phyloP scores from a whole-genome alignment of 306 rosid genomes.

The Hylodesmum podocarpum region DNA sequence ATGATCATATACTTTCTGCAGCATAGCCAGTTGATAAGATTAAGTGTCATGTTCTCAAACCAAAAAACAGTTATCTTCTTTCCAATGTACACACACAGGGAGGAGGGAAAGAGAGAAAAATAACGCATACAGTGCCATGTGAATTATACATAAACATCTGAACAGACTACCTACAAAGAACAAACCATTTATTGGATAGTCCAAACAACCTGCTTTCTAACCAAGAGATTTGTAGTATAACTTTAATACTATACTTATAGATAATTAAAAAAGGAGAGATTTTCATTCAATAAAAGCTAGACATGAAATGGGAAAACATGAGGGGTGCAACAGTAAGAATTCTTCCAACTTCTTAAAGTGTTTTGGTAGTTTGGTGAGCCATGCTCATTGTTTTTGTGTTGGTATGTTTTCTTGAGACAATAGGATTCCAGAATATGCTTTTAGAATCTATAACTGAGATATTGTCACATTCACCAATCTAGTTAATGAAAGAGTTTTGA shows the following conservation, averaged over 20 bases:
- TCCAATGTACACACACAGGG: not conserved
- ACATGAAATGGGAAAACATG: not conserved
- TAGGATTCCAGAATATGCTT: not conserved
- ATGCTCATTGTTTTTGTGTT: not conserved
- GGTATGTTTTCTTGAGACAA: not conserved
- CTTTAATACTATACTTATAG: not conserved
- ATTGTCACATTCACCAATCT: not conserved
- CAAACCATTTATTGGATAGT: not conserved
- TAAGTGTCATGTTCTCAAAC: not conserved
- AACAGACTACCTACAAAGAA: not conserved
- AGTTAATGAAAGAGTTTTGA: not conserved
- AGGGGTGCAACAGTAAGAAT: not conserved
- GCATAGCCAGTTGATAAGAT: conserved; percentile 17
- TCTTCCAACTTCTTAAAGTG: not conserved
- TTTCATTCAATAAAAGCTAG: not conserved
- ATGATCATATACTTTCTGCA: conserved; percentile 85
- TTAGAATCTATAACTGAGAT: not conserved
- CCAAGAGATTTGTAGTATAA: conserved; percentile 3
- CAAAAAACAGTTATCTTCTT: not conserved
- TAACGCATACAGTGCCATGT: not conserved
- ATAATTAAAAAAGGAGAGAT: not conserved
- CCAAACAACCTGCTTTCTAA: not conserved
- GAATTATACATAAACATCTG: not conserved
- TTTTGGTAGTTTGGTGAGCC: not conserved
- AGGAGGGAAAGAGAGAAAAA: not conserved